Base-by-base conservation (phyloP, 768 basidiomycete genomes). In the Leccinum incarnatum region DNA sequence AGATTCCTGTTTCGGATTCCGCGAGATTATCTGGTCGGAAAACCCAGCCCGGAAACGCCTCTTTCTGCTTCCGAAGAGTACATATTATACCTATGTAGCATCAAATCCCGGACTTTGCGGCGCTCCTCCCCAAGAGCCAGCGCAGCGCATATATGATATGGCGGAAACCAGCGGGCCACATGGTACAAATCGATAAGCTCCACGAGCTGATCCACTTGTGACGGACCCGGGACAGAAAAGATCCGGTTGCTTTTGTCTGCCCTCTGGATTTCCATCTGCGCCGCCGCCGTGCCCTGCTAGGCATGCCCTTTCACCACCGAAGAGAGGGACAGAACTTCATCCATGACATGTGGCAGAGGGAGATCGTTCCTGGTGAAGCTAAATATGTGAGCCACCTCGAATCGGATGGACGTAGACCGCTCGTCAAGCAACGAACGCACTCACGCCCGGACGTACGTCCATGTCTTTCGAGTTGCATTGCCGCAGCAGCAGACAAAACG, bases 21-120 rank as follows among this genome's bases (percentile, higher is more conserved):
- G 42, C 36, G 55, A 51, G 58, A 51, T 57, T 60, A 61, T 62
- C 56, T 54, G 46, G 6, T 56, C 58, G 51, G 58, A 63, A 61
- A 58, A 29, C 50, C 42, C 10, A 19, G 40, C 4, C 58, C 56
- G 54, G 58, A 63, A 65, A 59, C 27, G 46, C 58, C 55, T 36
- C 29, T 25, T 53, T 55, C 51, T 57, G 46, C 55, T 53, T 27
- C 57, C 46, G 55, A 55, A 54, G 46, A 45, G 42, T 19, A 19
- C 19, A 45, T n/a, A 42, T 30, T 32, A 32, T 32, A 32, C 40
- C 40, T 19, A 36, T 50, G 15, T 47, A 56, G 53, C 48, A 61
- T 59, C 59, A 53, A 47, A 61, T 63, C 63, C 68, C 68, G 70
- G 70, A 65, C 69, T 71, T 70, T 69, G 63, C 68, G 69, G 69